Conservation (phyloP, 2,329 filamentous ascomycete genomes). For the Neoscytalidium dimidiatum region DNA sequence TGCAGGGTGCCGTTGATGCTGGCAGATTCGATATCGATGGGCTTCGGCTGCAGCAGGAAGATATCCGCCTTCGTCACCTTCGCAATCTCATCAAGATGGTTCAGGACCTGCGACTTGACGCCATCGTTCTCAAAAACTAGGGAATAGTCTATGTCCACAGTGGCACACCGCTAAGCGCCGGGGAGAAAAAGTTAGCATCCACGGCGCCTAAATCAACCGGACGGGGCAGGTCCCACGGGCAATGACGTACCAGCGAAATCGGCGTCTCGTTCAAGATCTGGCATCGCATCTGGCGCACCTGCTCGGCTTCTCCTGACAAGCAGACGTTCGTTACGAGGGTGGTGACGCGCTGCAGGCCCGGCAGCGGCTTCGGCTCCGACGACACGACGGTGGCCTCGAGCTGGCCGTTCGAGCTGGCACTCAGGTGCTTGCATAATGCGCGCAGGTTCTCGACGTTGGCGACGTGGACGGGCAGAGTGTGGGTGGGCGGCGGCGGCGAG, state of each 20-base stretch:
- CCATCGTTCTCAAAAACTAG: conserved; percentile 78
- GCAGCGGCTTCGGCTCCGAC: conserved; percentile 68
- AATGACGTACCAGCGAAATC: conserved; percentile 71
- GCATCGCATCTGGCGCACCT: conserved; percentile 86
- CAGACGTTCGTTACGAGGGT: conserved; percentile 77
- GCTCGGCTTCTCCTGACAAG: conserved; percentile 82
- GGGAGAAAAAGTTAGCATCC: conserved; percentile 28
- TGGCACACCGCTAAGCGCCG: conserved; percentile 74
- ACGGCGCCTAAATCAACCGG: conserved; percentile 20
- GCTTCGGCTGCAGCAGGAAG: conserved; percentile 89
- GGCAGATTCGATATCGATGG: conserved; percentile 75
- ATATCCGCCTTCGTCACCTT: conserved; percentile 92
- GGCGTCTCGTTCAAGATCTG: conserved; percentile 90
- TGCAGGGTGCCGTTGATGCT: conserved; percentile 77
- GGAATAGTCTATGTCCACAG: conserved; percentile 89
- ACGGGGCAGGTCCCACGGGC: background rate
- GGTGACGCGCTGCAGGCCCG: conserved; percentile 52
- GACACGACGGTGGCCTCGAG: conserved; percentile 83
- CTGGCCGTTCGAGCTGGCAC: conserved; percentile 62
- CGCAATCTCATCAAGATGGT: conserved; percentile 84
- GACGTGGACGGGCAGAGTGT: conserved; percentile 89
- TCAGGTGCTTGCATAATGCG: conserved; percentile 79
- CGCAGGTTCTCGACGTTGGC: conserved; percentile 81
- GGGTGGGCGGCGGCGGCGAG: conserved; percentile 62
- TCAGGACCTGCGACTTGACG: conserved; percentile 73